phyloP scores from a whole-genome alignment of 441 rosid species.

The Erodium trifolium region DNA sequence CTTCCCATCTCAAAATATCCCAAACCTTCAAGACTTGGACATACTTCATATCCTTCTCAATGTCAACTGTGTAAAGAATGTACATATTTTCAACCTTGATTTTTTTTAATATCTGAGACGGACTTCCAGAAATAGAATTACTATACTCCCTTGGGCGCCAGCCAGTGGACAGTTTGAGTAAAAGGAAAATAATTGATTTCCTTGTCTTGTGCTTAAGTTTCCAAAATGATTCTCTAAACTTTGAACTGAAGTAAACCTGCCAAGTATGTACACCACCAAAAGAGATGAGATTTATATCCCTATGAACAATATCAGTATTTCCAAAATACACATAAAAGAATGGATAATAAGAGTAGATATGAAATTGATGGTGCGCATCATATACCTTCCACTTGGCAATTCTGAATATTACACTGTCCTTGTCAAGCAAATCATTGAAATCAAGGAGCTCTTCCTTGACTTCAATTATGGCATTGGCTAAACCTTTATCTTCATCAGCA shows the following conservation, averaged over 20 bases:
- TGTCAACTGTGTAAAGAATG: conserved; percentile 32
- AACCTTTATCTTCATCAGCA: conserved; percentile 32
- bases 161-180: conserved; percentile 36
- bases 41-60: conserved; percentile 24
- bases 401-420: conserved; percentile 28
- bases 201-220: conserved; percentile 22
- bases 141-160: conserved; percentile 37
- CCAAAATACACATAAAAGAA: background rate
- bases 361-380: background rate
- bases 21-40: conserved; percentile 41
- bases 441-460: conserved; percentile 31
- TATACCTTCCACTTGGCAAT: conserved; percentile 46
- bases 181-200: conserved; percentile 21
- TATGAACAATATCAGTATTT: background rate
- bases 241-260: conserved; percentile 36
- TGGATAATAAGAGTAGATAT: background rate
- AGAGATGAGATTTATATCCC: background rate
- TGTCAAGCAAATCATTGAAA: conserved; percentile 32
- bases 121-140: conserved; percentile 19
- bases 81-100: conserved; percentile 27
- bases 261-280: background rate
- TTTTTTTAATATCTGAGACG: conserved; percentile 25
- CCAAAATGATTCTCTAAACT: conserved; percentile 35
- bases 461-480: conserved; percentile 28
- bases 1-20: conserved; percentile 34